Percentiles rank a stretch among this genome's conserved stretches.
These are phyloP conservation scores for Moelleriella libera DNA, from an alignment of 2,329 filamentous ascomycete genomes.

Conservation along the genomic window DNA sequence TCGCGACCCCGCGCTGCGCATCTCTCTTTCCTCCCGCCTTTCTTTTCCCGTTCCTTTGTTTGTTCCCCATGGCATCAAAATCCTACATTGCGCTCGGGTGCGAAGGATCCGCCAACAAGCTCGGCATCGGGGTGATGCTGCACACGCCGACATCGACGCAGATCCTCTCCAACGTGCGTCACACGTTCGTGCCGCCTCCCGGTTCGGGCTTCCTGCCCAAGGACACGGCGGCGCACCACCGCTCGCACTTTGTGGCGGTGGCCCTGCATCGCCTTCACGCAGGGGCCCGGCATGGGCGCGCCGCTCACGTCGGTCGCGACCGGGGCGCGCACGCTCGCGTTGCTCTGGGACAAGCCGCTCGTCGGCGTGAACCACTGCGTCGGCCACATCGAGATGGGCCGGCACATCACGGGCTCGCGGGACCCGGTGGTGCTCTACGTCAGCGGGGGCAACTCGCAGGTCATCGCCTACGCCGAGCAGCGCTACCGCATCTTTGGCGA, in stretches of 20 bases:
- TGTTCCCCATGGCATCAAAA: not conserved
- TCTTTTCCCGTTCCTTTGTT: too few relatives aligned
- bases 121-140: conserved; percentile 82
- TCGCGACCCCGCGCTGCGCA: too few relatives aligned
- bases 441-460: conserved; percentile 90
- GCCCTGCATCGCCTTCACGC: conserved; percentile 93
- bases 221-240: conserved; percentile 88
- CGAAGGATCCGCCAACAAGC: conserved; percentile 96
- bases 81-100: conserved; percentile 41
- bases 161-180: conserved; percentile 84
- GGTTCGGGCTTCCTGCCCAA: conserved; percentile 93
- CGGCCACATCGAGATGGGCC: conserved; percentile 97
- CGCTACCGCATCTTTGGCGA: conserved; percentile 97
- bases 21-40: too few relatives aligned
- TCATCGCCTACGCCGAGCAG: conserved; percentile 90
- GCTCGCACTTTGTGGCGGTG: conserved; percentile 68
- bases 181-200: conserved; percentile 85
- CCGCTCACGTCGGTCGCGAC: conserved; percentile 79
- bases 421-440: conserved; percentile 96
- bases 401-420: conserved; percentile 74
- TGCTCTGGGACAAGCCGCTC: conserved; percentile 80
- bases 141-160: conserved; percentile 46
- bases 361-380: conserved; percentile 97
- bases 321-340: conserved; percentile 63
- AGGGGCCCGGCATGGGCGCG: conserved; percentile 92